Conservation (phyloP, 768 basidiomycete species). For the Pulveroboletus sp. region DNA sequence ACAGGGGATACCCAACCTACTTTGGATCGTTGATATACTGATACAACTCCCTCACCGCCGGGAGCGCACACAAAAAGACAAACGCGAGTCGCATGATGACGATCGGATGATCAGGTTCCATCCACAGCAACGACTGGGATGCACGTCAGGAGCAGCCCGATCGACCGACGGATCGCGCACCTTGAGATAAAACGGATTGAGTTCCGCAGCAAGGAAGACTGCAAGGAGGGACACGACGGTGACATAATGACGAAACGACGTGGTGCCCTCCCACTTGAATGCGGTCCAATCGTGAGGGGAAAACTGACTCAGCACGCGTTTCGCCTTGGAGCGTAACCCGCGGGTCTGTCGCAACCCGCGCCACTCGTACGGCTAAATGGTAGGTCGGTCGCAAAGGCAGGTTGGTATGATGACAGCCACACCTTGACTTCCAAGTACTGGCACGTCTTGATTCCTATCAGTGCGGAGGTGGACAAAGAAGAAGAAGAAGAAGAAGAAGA, state of each 20-base stretch:
- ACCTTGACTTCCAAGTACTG: slow-evolving; percentile 89
- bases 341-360: slow-evolving; percentile 77
- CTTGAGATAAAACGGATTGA: slow-evolving; percentile 89
- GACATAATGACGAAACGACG: slow-evolving; percentile 71
- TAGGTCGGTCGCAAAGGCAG: neutral
- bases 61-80: slow-evolving; percentile 84
- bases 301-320: slow-evolving; percentile 78
- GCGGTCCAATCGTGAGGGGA: slow-evolving; percentile 86
- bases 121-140: slow-evolving; percentile 57
- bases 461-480: no score
- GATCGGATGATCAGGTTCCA: slow-evolving; percentile 89
- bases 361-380: slow-evolving; percentile 74
- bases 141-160: slow-evolving; percentile 32
- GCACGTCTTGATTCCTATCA: slow-evolving; percentile 79
- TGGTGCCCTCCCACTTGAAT: slow-evolving; percentile 83
- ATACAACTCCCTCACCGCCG: slow-evolving; percentile 79
- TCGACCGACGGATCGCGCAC: slow-evolving; percentile 34
- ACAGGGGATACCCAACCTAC: slow-evolving; percentile 38
- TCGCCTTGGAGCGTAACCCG: slow-evolving; percentile 76
- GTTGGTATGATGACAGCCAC: slow-evolving; percentile 5
- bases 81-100: slow-evolving; percentile 68
- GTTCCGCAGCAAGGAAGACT: slow-evolving; percentile 79
- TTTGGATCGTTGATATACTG: slow-evolving; percentile 82
- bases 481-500: no score
- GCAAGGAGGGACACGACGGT: slow-evolving; percentile 73